Percentiles rank a stretch among this genome's conserved stretches.
Conservation (phyloP, 2,329 filamentous ascomycete species). For the Diaporthe caulivora region DNA sequence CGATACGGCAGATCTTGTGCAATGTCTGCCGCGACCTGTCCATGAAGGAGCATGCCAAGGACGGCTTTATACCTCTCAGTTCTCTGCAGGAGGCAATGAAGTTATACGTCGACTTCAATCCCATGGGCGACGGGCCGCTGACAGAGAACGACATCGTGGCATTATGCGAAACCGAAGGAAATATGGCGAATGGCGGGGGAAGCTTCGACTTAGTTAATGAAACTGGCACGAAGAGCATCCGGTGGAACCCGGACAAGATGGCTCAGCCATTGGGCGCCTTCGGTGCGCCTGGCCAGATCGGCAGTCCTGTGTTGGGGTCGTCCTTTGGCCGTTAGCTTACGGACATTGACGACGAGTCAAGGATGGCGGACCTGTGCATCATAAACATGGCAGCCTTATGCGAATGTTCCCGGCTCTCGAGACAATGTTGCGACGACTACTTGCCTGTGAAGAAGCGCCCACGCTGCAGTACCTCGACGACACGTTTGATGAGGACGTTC, state of each 20-base stretch:
- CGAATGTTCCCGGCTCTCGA: neutral
- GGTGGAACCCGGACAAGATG: slow-evolving; percentile 59
- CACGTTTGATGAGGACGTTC: neutral
- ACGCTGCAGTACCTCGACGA: neutral
- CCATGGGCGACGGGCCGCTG: slow-evolving; percentile 52
- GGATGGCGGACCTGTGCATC: slow-evolving; percentile 39
- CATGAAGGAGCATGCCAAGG: slow-evolving; percentile 53
- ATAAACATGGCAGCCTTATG: slow-evolving; percentile 7
- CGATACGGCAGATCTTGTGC: slow-evolving; percentile 80
- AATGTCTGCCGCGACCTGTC: slow-evolving; percentile 78
- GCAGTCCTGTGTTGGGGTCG: slow-evolving; percentile 70
- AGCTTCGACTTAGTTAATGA: slow-evolving; percentile 78
- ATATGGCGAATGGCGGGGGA: slow-evolving; percentile 88
- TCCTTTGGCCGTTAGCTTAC: slow-evolving; percentile 46
- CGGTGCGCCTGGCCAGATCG: slow-evolving; percentile 76
- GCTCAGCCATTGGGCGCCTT: slow-evolving; percentile 57
- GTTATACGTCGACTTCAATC: slow-evolving; percentile 71
- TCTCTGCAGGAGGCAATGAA: slow-evolving; percentile 66
- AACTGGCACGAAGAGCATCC: slow-evolving; percentile 58
- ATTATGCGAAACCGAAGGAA: slow-evolving; percentile 93
- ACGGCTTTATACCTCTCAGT: slow-evolving; percentile 77
- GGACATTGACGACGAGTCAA: neutral
- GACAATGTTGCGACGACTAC: neutral
- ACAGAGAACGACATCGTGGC: slow-evolving; percentile 78
- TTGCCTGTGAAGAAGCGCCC: slow-evolving; percentile 4